Conservation (phyloP, 306 rosid genomes). For the Glycyrrhiza uralensis region DNA sequence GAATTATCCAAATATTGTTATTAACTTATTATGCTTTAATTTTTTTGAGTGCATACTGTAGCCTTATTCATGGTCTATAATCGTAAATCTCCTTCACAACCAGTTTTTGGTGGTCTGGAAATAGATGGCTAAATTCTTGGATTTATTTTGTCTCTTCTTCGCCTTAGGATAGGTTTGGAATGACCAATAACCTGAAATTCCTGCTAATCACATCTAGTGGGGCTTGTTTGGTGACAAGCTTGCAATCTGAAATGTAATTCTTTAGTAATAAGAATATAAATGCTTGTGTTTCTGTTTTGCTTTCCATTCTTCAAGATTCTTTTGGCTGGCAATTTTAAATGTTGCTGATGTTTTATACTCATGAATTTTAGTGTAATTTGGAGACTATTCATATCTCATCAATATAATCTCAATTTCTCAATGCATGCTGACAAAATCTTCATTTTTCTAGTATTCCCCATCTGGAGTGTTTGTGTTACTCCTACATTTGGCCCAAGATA, state of each 20-base stretch:
- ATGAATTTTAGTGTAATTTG: slow-evolving; percentile 4
- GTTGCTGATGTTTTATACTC: neutral
- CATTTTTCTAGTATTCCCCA: slow-evolving; percentile 52
- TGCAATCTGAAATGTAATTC: slow-evolving; percentile 26
- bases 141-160: slow-evolving; percentile 12
- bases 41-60: neutral
- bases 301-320: neutral
- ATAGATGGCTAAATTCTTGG: neutral
- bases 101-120: neutral
- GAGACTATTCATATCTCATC: slow-evolving; percentile 17
- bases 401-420: slow-evolving; percentile 18
- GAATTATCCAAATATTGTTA: slow-evolving; percentile 7
- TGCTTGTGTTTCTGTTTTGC: neutral
- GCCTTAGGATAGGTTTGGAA: slow-evolving; percentile 6
- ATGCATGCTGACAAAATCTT: slow-evolving; percentile 28
- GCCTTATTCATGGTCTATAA: neutral
- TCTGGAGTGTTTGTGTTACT: slow-evolving; percentile 78
- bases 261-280: slow-evolving; percentile 12
- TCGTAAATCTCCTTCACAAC: neutral
- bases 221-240: slow-evolving; percentile 3
- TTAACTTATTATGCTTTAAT: slow-evolving; percentile 13
- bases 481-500: slow-evolving; percentile 73
- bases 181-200: neutral
- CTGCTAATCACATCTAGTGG: neutral
- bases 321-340: neutral